These are phyloP conservation scores for Podosphaera leucotricha DNA, from an alignment of 2,329 filamentous ascomycete species.

Conservation along the genomic window DNA sequence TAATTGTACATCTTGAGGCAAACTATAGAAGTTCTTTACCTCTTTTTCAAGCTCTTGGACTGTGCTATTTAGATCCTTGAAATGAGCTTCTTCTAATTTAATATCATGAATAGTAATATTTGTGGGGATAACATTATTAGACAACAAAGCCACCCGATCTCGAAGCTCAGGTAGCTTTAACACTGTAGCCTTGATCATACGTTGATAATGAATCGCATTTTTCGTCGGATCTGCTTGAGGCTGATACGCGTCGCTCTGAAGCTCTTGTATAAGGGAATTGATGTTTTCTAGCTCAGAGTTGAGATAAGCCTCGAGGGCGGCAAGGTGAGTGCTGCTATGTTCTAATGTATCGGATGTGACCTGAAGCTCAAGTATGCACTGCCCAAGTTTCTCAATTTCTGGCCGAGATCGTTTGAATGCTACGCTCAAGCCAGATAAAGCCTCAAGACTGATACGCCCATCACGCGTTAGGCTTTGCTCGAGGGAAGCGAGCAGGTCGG, in stretches of 20 bases:
- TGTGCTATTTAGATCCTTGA: conserved; percentile 29
- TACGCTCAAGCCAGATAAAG: conserved; percentile 30
- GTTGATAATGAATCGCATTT: conserved; percentile 51
- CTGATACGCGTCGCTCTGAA: conserved; percentile 25
- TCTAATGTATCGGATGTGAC: conserved; percentile 27
- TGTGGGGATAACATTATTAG: conserved; percentile 4
- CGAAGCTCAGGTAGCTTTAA: conserved; percentile 44
- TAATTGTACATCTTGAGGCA: conserved; percentile 46
- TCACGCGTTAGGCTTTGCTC: conserved; percentile 30
- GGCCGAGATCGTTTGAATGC: conserved; percentile 21
- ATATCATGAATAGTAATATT: conserved; percentile 30
- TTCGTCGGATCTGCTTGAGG: conserved; percentile 35
- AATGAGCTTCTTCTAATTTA: conserved; percentile 30
- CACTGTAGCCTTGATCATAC: conserved; percentile 41
- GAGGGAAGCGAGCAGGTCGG: conserved; percentile 26
- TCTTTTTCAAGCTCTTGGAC: conserved; percentile 38
- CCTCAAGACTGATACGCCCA: conserved; percentile 30
- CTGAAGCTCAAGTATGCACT: conserved; percentile 31
- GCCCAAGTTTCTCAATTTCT: conserved; percentile 23
- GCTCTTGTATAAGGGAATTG: conserved; percentile 19
- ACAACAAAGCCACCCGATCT: conserved; percentile 25
- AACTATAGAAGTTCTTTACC: conserved; percentile 40
- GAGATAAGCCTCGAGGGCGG: conserved; percentile 31
- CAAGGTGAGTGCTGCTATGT: conserved; percentile 29
- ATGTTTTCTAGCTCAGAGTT: conserved; percentile 24